Conservation (phyloP, 176 grass and related monocot species). For the Aechmea fasciata region DNA sequence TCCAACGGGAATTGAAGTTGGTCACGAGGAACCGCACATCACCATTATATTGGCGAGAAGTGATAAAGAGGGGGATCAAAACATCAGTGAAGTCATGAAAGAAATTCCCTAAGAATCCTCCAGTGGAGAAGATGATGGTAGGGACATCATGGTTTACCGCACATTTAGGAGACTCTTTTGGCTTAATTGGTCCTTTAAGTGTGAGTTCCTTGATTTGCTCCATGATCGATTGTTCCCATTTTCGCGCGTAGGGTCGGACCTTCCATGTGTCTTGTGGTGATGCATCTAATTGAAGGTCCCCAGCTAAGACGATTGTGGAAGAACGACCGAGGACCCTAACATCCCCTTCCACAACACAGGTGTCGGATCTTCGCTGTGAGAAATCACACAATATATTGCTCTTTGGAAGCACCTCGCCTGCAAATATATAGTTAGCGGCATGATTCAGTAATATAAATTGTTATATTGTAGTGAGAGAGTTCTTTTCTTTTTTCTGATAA, state of each 20-base stretch:
- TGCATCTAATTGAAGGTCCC: neutral
- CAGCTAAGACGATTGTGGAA: neutral
- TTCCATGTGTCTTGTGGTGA: neutral
- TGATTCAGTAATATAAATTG: neutral
- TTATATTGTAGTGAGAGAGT: neutral
- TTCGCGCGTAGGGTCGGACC: neutral
- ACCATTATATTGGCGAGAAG: conserved; percentile 12
- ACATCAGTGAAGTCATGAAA: conserved; percentile 24
- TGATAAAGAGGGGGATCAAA: conserved; percentile 21
- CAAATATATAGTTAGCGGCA: neutral
- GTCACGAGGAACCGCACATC: conserved; percentile 25
- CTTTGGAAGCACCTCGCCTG: neutral
- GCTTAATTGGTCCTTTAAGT: neutral
- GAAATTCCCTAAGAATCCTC: conserved; percentile 21
- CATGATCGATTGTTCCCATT: conserved; percentile 6
- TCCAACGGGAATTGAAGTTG: conserved; percentile 2
- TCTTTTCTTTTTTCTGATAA: neutral
- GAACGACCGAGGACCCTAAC: neutral
- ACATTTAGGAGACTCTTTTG: conserved; percentile 13
- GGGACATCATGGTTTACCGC: conserved; percentile 15
- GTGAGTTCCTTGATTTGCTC: conserved; percentile 2
- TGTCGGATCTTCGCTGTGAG: conserved; percentile 4
- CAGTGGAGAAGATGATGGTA: conserved; percentile 20
- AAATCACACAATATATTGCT: conserved; percentile 6
- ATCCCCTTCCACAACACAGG: conserved; percentile 7